These are phyloP conservation scores for Flaveria bidentis DNA, from an alignment of 129 eudicot species.

Conservation along the genomic window DNA sequence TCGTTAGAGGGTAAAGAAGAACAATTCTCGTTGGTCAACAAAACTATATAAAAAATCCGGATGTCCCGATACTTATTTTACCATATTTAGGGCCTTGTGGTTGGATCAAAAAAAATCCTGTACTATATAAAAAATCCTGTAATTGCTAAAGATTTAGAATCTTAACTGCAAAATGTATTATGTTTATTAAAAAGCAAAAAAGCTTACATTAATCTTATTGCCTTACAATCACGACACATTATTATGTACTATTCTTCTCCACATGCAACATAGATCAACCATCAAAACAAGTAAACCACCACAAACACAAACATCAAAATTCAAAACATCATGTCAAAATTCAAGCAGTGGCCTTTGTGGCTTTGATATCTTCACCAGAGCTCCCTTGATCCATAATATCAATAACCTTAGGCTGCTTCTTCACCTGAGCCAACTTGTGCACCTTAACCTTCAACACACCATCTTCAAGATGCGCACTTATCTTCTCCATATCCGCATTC, in stretches of 20 bases:
- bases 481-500: constrained; percentile 45
- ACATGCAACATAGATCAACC: background rate
- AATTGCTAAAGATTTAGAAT: too few species aligned
- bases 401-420: constrained; percentile 39
- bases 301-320: background rate
- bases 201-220: too few species aligned
- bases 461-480: constrained; percentile 40
- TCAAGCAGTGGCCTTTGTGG: constrained; percentile 23
- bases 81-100: too few species aligned
- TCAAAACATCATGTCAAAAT: too few species aligned
- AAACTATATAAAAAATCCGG: background rate
- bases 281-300: background rate
- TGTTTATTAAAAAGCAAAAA: too few species aligned
- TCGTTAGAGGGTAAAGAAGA: constrained; percentile 9
- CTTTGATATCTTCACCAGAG: constrained; percentile 34
- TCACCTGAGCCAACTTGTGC: constrained; percentile 44
- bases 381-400: constrained; percentile 22
- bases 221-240: background rate
- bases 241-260: background rate
- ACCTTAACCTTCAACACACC: constrained; percentile 47
- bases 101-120: too few species aligned
- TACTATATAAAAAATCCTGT: too few species aligned
- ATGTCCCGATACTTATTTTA: too few species aligned
- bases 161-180: too few species aligned
- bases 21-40: constrained; percentile 7